These are phyloP conservation scores for Penicillium sp. DNA, from an alignment of 2,329 filamentous ascomycete genomes.

Conservation along the genomic window DNA sequence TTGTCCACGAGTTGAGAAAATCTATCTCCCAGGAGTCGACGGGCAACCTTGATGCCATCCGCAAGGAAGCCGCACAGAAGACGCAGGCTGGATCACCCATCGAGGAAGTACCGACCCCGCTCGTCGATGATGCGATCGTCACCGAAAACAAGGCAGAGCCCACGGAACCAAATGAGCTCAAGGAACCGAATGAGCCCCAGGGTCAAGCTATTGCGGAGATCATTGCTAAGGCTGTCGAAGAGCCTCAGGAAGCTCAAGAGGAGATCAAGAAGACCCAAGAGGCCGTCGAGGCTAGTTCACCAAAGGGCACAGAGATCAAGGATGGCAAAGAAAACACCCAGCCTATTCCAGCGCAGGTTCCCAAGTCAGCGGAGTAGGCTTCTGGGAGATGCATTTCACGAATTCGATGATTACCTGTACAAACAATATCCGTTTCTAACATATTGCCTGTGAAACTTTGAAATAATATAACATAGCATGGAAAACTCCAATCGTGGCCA, in stretches of 20 bases:
- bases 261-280: slow-evolving; percentile 3
- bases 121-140: background rate
- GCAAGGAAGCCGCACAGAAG: slow-evolving; percentile 30
- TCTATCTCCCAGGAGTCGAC: slow-evolving; percentile 34
- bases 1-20: slow-evolving; percentile 39
- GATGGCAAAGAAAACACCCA: slow-evolving; percentile 10
- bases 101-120: slow-evolving; percentile 20
- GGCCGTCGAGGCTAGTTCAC: background rate
- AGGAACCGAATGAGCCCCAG: slow-evolving; percentile 8
- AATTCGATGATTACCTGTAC: slow-evolving; percentile 20
- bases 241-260: background rate
- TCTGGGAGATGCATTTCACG: slow-evolving; percentile 14
- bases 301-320: slow-evolving; percentile 7
- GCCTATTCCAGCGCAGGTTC: background rate
- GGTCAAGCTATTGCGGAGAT: slow-evolving; percentile 6
- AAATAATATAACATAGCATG: background rate
- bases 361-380: slow-evolving; percentile 18
- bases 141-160: slow-evolving; percentile 3
- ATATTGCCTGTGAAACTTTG: background rate
- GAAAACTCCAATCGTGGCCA: slow-evolving; percentile 1
- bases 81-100: slow-evolving; percentile 24
- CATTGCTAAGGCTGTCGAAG: slow-evolving; percentile 2
- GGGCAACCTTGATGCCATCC: slow-evolving; percentile 30
- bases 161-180: slow-evolving; percentile 6
- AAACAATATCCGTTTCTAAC: slow-evolving; percentile 7